A percentile compares a stretch with the other conserved stretches of the same genome.
phyloP scores from a whole-genome alignment of 768 basidiomycete genomes.

The Trametes coccinea region DNA sequence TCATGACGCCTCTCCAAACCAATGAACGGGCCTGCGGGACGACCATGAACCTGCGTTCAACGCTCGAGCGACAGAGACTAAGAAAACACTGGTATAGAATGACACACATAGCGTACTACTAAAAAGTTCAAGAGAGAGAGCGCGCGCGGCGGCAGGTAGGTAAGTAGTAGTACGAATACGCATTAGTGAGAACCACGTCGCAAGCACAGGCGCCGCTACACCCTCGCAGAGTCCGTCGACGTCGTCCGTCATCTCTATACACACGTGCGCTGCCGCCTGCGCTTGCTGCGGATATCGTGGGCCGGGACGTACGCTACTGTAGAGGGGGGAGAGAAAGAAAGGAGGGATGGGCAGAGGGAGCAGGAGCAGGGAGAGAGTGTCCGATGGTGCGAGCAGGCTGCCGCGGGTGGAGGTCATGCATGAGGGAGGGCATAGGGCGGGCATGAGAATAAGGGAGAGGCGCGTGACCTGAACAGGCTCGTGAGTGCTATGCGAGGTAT shows the following conservation, averaged over 20 bases:
- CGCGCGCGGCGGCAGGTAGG: not conserved
- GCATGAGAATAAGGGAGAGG: not conserved
- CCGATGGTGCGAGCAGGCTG: conserved; percentile 14
- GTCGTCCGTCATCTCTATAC: not conserved
- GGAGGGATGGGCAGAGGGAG: not conserved
- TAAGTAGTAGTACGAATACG: not conserved
- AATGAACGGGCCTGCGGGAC: not conserved
- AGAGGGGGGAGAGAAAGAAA: not conserved
- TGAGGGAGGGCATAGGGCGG: not conserved
- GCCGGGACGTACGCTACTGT: not conserved
- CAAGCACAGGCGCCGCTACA: not conserved
- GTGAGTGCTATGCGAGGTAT: not conserved
- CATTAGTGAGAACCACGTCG: not conserved
- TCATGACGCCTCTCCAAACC: too few relatives aligned
- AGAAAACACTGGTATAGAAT: conserved; percentile 17
- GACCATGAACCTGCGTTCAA: not conserved
- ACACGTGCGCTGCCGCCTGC: not conserved
- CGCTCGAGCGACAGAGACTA: not conserved
- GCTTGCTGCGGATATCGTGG: conserved; percentile 1
- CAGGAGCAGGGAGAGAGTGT: not conserved
- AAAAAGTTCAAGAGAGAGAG: not conserved
- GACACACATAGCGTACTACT: conserved; percentile 1
- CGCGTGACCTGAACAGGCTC: not conserved
- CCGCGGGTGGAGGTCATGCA: conserved; percentile 6
- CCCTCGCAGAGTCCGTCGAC: not conserved